Evolutionary conservation across 2,329 filamentous ascomycete species (phyloP), one percentile per base, ranked within the genome.

Genomic region (Fusarium metavorans): DNA sequence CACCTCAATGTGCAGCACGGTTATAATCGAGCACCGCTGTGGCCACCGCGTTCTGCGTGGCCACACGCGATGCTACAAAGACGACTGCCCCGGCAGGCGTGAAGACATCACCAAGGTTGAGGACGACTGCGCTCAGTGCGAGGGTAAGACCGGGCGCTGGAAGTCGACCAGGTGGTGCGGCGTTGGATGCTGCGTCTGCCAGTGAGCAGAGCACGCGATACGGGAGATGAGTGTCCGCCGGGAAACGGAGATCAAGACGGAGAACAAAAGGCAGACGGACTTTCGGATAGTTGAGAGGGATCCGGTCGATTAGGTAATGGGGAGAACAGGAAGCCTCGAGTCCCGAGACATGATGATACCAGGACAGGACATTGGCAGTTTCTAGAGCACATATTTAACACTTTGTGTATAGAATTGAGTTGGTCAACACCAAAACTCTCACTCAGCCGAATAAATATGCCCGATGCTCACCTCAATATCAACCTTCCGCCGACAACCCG

Each of bases 151-250:
- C 39, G 66, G 75, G 14, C 68, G 64, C 45, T 76, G 80, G 61
- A 76, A 74, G 50, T 84, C 83, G 8, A 79, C 82, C 7, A 76
- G 82, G 64, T 84, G 83, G 83, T 84, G 83, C 64, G 81, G 80
- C 4, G 79, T 81, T 18, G 82, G 81, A 59, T 83, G 82, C 75
- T 81, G 79, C 64, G 75, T 76, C 58, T 79, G 77, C 45, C 76
- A 78, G 65, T 79, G 59, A 79, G 54, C 57, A 41, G 52, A 7
- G 18, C 30, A 56, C 11, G 9, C 18, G 34, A 41, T 54, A 35
- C 30, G n/a, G 56, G 27, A 54, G 64, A 61, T 25, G 23, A 30
- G 58, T 35, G n/a, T 45, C 18, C 25, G 57, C 18, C 37, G 14
- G 16, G 20, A 41, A 25, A 41, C 43, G 43, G 43, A 59, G 30